Percentiles rank a stretch among this genome's conserved stretches.
These are phyloP conservation scores for Codiaeum variegatum DNA, from an alignment of 441 rosid species.

Conservation along the genomic window DNA sequence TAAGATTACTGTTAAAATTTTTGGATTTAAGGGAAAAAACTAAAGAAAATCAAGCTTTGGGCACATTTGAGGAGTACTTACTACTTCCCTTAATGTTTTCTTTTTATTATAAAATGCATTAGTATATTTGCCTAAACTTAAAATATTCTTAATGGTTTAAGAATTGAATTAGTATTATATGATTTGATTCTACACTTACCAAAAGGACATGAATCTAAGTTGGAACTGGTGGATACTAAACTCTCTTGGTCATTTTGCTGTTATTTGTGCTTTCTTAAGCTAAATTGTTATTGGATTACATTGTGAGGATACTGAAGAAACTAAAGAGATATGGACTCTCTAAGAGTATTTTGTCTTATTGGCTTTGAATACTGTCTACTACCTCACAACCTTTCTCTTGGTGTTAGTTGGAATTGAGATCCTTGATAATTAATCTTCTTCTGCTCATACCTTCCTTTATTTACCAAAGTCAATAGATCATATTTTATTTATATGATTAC, in stretches of 20 bases:
- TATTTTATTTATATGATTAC: neutral
- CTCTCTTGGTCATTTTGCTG: neutral
- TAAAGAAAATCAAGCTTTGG: slow-evolving; percentile 21
- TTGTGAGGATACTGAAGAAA: slow-evolving; percentile 54
- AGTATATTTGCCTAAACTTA: neutral
- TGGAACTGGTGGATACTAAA: neutral
- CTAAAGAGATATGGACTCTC: slow-evolving; percentile 79
- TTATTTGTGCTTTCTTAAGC: neutral
- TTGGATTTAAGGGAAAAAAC: slow-evolving; percentile 37
- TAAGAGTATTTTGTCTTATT: slow-evolving; percentile 83
- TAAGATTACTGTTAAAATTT: slow-evolving; percentile 4
- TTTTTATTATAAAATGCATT: neutral
- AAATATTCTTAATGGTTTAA: neutral
- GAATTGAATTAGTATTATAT: neutral
- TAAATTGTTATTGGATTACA: neutral
- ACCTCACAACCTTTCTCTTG: slow-evolving; percentile 63
- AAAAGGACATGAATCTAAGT: too few species aligned
- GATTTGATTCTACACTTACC: neutral
- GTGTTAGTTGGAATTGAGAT: slow-evolving; percentile 29
- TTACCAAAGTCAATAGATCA: neutral
- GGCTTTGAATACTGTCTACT: slow-evolving; percentile 81
- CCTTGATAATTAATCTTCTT: neutral
- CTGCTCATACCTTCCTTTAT: neutral
- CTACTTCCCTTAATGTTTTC: slow-evolving; percentile 21
- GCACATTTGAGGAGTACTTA: slow-evolving; percentile 52